Evolutionary conservation across 139 green algal species (phyloP), one percentile per base, ranked within the genome.

Genomic region (Diplosphaera chodatii): DNA sequence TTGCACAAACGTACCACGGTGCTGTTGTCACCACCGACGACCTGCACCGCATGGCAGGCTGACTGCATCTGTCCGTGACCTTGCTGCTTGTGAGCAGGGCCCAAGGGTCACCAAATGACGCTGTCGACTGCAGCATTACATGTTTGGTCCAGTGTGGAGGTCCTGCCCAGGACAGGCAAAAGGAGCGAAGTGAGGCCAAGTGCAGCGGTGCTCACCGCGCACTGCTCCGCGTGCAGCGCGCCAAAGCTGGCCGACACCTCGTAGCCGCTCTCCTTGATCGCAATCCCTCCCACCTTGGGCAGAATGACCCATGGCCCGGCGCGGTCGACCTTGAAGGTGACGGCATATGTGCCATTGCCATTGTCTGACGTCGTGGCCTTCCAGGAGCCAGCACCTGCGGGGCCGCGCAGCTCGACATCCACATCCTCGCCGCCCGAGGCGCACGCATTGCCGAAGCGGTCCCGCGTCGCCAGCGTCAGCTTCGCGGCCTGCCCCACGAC

Each of bases 241-340:
- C 64, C 72, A 72, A 63, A 77, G 0, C 25, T 27, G 8, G 72
- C 72, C 34, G 66, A 55, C 65, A 77, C 55, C 48, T 72, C 72
- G 41, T 40, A 77, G 65, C 72, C 65, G 25, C 30, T 65, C 40
- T 56, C 20, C n/a, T 28, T 20, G 25, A 68, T 18, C 6, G 41
- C 31, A 1, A 48, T 1, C 3, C 65, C 72, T 23, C 71, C 71
- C 21, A 77, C 48, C 48, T 56, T 77, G 64, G 72, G 72, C 8
- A 65, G 18, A 23, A 78, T 32, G 5, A 25, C n/a, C 63, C 68
- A 78, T 25, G 40, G 34, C 1, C 74, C 74, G 5, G 37, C 63
- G 2, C 32, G 20, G 34, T 78, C 63, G 29, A 68, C 66, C 40
- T 34, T 33, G 34, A 71, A 74, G 29, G 16, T 21, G 5, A 78